These are phyloP conservation scores for Effrenium voratum DNA, from an alignment of 73 alveolate species.

Conservation along the genomic window DNA sequence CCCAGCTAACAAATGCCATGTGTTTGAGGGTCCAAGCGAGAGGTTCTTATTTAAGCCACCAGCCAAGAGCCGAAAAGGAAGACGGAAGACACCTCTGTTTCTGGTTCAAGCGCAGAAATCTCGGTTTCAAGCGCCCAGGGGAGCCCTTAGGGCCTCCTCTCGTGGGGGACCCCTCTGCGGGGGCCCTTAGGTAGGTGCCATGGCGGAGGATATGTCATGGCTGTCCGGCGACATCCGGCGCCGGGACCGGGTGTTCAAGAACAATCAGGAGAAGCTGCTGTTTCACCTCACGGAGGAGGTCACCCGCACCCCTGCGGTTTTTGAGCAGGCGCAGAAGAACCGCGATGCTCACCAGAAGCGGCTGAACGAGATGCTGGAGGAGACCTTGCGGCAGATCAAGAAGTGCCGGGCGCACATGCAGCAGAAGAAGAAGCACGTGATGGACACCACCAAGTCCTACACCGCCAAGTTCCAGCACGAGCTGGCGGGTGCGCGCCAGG, in stretches of 20 bases:
- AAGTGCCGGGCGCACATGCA: slow-evolving; percentile 92
- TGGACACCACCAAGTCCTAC: slow-evolving; percentile 94
- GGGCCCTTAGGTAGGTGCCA: too few species aligned
- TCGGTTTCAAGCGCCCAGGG: too few species aligned
- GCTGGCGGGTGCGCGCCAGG: slow-evolving; percentile 77
- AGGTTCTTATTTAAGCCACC: too few species aligned
- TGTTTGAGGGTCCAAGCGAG: too few species aligned
- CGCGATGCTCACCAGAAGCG: slow-evolving; percentile 89
- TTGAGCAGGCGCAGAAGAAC: slow-evolving; percentile 94
- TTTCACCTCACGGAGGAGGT: slow-evolving; percentile 84
- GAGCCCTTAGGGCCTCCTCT: too few species aligned
- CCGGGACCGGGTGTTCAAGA: slow-evolving; percentile 85
- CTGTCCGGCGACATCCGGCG: slow-evolving; percentile 73
- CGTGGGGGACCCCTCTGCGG: too few species aligned
- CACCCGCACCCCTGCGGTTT: slow-evolving; percentile 75
- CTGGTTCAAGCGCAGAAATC: too few species aligned
- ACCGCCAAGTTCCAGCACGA: slow-evolving; percentile 88
- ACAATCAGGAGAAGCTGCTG: slow-evolving; percentile 86
- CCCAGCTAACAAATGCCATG: too few species aligned
- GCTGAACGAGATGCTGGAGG: slow-evolving; percentile 89
- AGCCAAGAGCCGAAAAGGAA: too few species aligned
- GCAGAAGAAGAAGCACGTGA: slow-evolving; percentile 86
- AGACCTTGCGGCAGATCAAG: slow-evolving; percentile 86
- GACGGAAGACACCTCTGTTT: too few species aligned
- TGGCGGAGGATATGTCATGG: slow-evolving; percentile 24